phyloP scores from a whole-genome alignment of 257 asterid genomes.

The Solanum piurae region DNA sequence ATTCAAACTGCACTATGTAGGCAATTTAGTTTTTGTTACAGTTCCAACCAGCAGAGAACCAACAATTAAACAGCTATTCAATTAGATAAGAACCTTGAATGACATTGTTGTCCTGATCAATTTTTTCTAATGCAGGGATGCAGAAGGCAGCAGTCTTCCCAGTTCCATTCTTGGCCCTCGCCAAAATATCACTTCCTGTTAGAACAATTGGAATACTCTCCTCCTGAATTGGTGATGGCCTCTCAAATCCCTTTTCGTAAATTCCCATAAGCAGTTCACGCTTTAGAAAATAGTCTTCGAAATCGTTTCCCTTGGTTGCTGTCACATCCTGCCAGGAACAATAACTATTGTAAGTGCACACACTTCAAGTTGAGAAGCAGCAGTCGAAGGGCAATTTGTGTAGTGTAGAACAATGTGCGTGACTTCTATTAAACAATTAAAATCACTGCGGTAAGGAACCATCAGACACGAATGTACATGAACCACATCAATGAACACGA shows the following conservation, averaged over 20 bases:
- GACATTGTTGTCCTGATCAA: conserved; percentile 66
- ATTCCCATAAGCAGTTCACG: conserved; percentile 93
- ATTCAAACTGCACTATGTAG: neutral
- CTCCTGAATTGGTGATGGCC: conserved; percentile 93
- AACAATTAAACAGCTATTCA: neutral
- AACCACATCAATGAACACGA: neutral
- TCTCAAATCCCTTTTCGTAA: conserved; percentile 90
- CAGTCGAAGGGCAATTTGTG: neutral
- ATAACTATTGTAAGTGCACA: neutral
- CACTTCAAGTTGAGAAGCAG: neutral
- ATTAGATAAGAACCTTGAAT: conserved; percentile 55
- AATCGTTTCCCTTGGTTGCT: conserved; percentile 85
- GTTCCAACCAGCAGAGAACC: neutral
- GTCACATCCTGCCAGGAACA: conserved; percentile 68
- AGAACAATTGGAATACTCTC: conserved; percentile 93
- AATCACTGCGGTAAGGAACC: neutral
- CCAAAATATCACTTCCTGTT: conserved; percentile 84
- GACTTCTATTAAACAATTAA: neutral
- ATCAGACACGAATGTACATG: neutral
- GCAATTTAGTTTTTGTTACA: neutral
- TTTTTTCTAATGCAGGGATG: conserved; percentile 80
- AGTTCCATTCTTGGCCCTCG: conserved; percentile 91
- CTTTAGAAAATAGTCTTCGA: conserved; percentile 81
- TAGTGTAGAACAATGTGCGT: neutral
- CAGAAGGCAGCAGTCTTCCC: conserved; percentile 95